A percentile compares a stretch with the other conserved stretches of the same genome.
phyloP scores from a whole-genome alignment of 306 rosid genomes.

The Trifolium subterraneum region DNA sequence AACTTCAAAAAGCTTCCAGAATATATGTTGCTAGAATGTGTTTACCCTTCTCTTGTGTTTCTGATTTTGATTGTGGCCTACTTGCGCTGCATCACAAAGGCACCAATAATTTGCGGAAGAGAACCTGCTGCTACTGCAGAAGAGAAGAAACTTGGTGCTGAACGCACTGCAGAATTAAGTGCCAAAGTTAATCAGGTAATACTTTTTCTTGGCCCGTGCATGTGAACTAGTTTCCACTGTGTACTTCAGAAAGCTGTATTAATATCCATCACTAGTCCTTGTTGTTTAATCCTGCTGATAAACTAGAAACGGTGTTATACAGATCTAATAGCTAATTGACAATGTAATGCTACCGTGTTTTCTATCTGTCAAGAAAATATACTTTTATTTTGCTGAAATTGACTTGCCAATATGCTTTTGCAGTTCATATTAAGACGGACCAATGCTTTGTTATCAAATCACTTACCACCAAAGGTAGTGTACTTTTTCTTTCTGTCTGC shows the following conservation, averaged over 20 bases:
- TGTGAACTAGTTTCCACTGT: slow-evolving; percentile 20
- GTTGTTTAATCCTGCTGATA: slow-evolving; percentile 27
- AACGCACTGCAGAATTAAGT: slow-evolving; percentile 88
- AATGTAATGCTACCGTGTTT: slow-evolving; percentile 23
- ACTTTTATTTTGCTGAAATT: slow-evolving; percentile 35
- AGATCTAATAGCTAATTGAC: slow-evolving; percentile 31
- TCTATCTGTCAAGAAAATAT: slow-evolving; percentile 37
- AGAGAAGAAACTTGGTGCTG: slow-evolving; percentile 83
- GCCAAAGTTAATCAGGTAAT: slow-evolving; percentile 81
- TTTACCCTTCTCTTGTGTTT: slow-evolving; percentile 28
- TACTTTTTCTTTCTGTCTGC: slow-evolving; percentile 36
- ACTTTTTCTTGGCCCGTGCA: slow-evolving; percentile 25
- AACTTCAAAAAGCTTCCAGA: slow-evolving; percentile 24
- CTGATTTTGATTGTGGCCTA: slow-evolving; percentile 41
- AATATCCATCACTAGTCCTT: slow-evolving; percentile 36
- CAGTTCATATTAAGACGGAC: slow-evolving; percentile 95
- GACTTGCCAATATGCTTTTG: slow-evolving; percentile 44
- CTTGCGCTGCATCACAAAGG: slow-evolving; percentile 56
- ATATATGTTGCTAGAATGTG: slow-evolving; percentile 39
- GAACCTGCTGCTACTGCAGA: slow-evolving; percentile 83
- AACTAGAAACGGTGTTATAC: slow-evolving; percentile 19
- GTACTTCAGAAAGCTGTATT: slow-evolving; percentile 23
- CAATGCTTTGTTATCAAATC: slow-evolving; percentile 87
- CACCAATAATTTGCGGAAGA: slow-evolving; percentile 92
- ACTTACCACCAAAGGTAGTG: slow-evolving; percentile 93